phyloP scores from a whole-genome alignment of 1,284 basidiomycete species.

The Microbotryum silenes-acaulis region DNA sequence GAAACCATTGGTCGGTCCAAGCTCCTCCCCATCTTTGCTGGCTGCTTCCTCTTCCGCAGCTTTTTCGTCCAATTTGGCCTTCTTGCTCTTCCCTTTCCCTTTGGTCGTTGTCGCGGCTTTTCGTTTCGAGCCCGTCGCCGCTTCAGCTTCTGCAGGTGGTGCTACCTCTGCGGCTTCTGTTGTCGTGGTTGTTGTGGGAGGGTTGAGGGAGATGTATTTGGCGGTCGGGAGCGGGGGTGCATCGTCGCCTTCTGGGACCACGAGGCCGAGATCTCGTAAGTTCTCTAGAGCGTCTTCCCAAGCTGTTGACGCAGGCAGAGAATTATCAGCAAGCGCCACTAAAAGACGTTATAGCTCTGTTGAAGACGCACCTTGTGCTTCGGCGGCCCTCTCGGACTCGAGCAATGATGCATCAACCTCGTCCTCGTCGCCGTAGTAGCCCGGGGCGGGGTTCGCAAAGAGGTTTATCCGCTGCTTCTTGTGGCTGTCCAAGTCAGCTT shows the following conservation, averaged over 20 bases:
- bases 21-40: conserved; percentile 12
- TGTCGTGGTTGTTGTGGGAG: background rate
- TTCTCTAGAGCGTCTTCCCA: conserved; percentile 31
- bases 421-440: conserved; percentile 87
- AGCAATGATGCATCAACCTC: conserved; percentile 66
- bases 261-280: conserved; percentile 24
- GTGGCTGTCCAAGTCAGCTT: conserved; percentile 79
- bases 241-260: conserved; percentile 9
- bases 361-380: conserved; percentile 57
- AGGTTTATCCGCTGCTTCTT: conserved; percentile 49
- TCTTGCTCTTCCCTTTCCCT: conserved; percentile 17
- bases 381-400: conserved; percentile 59
- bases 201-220: conserved; percentile 26
- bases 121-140: conserved; percentile 31
- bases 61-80: conserved; percentile 24
- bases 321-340: background rate
- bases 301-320: conserved; percentile 5
- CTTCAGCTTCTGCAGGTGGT: conserved; percentile 3
- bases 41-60: conserved; percentile 13
- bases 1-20: conserved; percentile 42
- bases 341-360: conserved; percentile 1
- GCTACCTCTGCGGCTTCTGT: conserved; percentile 10
- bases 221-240: conserved; percentile 32
- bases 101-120: conserved; percentile 30
- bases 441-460: conserved; percentile 77